Percentiles rank a stretch among this genome's conserved stretches.
Evolutionary conservation across 139 green algal genomes (phyloP).

Genomic region (Protoeuglena noctilucae): DNA sequence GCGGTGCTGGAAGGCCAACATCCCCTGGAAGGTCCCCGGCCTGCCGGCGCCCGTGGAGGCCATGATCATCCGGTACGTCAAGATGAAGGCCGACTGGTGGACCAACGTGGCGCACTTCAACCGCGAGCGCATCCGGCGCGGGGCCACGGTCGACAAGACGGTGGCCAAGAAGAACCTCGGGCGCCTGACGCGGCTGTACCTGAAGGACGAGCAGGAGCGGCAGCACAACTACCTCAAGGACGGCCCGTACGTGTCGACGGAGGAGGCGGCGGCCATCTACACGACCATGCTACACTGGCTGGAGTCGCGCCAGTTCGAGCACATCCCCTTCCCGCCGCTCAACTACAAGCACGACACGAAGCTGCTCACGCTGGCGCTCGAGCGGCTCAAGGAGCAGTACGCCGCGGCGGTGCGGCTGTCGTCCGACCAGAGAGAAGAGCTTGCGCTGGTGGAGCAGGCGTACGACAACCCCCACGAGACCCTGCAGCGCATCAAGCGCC

Average conservation of each 20-base stretch:
- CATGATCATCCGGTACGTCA: constrained; percentile 99
- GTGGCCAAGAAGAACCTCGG: constrained; percentile 99
- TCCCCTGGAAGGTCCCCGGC: constrained; percentile 94
- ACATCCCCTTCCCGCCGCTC: constrained; percentile 96
- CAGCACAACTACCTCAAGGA: constrained; percentile 99
- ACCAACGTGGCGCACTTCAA: constrained; percentile 99
- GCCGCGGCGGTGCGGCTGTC: constrained; percentile 87
- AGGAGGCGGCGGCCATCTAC: constrained; percentile 95
- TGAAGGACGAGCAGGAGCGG: constrained; percentile 95
- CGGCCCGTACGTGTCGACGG: constrained; percentile 62
- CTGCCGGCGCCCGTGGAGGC: constrained; percentile 95
- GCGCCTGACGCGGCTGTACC: constrained; percentile 89
- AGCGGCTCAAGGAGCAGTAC: constrained; percentile 98
- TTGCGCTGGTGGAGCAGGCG: constrained; percentile 93
- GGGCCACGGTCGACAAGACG: constrained; percentile 98
- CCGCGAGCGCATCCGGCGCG: constrained; percentile 91
- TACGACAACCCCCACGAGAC: constrained; percentile 99
- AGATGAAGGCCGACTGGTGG: constrained; percentile 99
- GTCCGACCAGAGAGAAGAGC: constrained; percentile 90
- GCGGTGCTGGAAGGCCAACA: constrained; percentile 93
- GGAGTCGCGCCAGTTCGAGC: constrained; percentile 89
- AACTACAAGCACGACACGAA: constrained; percentile 99
- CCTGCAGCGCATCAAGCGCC: constrained; percentile 94
- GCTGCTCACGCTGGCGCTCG: constrained; percentile 95
- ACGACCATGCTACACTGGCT: constrained; percentile 99